A percentile compares a stretch with the other conserved stretches of the same genome.
Evolutionary conservation across 768 basidiomycete genomes (phyloP).

Genomic region (Naganishia vaughanmartiniae): DNA sequence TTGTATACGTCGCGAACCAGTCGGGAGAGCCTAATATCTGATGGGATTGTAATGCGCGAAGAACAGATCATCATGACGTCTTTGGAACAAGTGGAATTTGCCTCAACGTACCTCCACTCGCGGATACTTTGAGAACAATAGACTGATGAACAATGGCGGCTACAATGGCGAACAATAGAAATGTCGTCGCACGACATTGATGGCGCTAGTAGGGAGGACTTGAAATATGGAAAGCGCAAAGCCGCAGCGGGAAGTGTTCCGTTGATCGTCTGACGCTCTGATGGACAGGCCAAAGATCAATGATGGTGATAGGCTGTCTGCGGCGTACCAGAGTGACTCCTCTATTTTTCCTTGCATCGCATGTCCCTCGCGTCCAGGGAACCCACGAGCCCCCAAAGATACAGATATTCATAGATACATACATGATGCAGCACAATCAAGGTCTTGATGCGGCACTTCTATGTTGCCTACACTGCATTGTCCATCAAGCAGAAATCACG

Average conservation of each 20-base stretch:
- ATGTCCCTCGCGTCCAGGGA: background rate
- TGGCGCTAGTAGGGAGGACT: no score
- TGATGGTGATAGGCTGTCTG: background rate
- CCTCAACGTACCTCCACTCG: background rate
- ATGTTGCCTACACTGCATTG: background rate
- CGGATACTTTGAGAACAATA: background rate
- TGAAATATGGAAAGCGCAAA: no score
- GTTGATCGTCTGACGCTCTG: no score
- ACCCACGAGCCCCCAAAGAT: background rate
- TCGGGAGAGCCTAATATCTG: no score
- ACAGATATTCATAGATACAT: slow-evolving; percentile 3
- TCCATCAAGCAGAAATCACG: background rate
- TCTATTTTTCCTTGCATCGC: background rate
- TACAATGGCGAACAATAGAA: no score
- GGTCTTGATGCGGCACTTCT: background rate
- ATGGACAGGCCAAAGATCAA: no score
- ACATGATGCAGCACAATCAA: background rate
- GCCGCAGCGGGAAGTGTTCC: no score
- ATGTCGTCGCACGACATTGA: no score
- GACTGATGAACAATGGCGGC: no score
- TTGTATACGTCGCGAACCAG: background rate
- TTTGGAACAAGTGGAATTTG: background rate
- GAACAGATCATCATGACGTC: background rate
- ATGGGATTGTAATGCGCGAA: background rate
- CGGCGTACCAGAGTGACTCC: background rate